Conservation (phyloP, 257 asterid species). For the Lycium ferocissimum region DNA sequence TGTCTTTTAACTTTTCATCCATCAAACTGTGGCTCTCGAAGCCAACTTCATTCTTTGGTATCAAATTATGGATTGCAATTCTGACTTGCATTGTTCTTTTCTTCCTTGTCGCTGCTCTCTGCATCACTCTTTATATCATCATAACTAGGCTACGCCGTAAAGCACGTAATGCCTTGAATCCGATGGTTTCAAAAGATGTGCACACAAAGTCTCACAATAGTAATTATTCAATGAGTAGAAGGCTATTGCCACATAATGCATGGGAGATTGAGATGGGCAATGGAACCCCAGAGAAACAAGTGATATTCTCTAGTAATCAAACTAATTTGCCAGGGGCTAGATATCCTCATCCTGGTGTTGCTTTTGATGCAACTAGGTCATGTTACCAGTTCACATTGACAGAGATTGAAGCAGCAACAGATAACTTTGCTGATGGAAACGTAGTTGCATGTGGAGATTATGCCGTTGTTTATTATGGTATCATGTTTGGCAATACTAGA, state of each 20-base stretch:
- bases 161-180: neutral
- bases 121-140: constrained; percentile 33
- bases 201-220: neutral
- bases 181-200: neutral
- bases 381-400: constrained; percentile 34
- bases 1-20: constrained; percentile 35
- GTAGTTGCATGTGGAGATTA: constrained; percentile 57
- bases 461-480: constrained; percentile 59
- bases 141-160: constrained; percentile 20
- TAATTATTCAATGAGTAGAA: constrained; percentile 40
- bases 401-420: constrained; percentile 59
- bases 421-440: constrained; percentile 44
- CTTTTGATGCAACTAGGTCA: constrained; percentile 1
- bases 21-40: constrained; percentile 40
- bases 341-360: neutral
- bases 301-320: constrained; percentile 27
- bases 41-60: constrained; percentile 46
- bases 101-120: constrained; percentile 29
- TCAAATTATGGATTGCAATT: constrained; percentile 52
- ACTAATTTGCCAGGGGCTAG: neutral
- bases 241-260: constrained; percentile 42
- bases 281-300: constrained; percentile 42
- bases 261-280: constrained; percentile 48
- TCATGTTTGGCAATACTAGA: constrained; percentile 40
- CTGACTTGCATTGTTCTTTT: constrained; percentile 35